Evolutionary conservation across 176 grass and related monocot species (phyloP).

Genomic region (Phragmites australis): DNA sequence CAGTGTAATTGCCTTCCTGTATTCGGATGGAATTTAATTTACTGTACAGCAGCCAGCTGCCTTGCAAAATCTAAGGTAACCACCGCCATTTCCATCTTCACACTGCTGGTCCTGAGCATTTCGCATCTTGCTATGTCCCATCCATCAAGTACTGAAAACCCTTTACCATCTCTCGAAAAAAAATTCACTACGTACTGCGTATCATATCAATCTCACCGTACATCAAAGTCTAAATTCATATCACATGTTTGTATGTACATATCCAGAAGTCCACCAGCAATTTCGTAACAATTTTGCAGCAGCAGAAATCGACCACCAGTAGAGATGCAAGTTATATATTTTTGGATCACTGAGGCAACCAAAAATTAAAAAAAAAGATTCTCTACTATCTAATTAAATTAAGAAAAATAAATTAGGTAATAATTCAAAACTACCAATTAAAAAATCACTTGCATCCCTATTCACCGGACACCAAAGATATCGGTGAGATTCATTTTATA

Average conservation of each 20-base stretch:
- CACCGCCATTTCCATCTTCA: slow-evolving; percentile 8
- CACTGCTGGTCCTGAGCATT: background rate
- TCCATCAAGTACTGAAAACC: background rate
- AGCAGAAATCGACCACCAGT: too few species aligned
- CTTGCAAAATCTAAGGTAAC: slow-evolving; percentile 48
- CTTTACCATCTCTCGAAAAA: too few species aligned
- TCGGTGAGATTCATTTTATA: slow-evolving; percentile 1
- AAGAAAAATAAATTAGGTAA: too few species aligned
- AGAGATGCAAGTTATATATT: too few species aligned
- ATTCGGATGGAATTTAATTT: slow-evolving; percentile 56
- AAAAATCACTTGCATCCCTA: too few species aligned
- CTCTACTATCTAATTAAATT: too few species aligned
- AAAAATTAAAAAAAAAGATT: too few species aligned
- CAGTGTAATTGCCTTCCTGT: slow-evolving; percentile 49
- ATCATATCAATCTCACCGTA: slow-evolving; percentile 3
- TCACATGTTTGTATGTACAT: background rate
- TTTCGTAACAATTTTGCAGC: background rate
- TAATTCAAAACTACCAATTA: too few species aligned
- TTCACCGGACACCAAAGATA: too few species aligned
- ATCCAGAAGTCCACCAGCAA: background rate
- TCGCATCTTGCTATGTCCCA: background rate
- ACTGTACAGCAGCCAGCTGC: slow-evolving; percentile 65
- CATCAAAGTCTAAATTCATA: background rate
- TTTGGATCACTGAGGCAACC: too few species aligned
- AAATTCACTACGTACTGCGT: too few species aligned